These are phyloP conservation scores for Vicia villosa DNA, from an alignment of 306 rosid species.

Conservation along the genomic window DNA sequence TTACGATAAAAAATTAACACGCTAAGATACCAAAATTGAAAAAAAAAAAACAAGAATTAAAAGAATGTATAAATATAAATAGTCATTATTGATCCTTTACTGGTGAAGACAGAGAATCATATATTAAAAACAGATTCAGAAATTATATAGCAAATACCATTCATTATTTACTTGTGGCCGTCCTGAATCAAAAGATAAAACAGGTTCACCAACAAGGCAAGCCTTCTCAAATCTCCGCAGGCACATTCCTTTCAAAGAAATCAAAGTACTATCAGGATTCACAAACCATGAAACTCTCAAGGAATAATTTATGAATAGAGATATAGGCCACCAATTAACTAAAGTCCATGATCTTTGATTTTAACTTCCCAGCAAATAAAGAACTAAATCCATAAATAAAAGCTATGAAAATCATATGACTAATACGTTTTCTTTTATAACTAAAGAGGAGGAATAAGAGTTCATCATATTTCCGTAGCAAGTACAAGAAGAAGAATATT, in stretches of 20 bases:
- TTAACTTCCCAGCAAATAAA: constrained; percentile 31
- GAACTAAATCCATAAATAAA: constrained; percentile 30
- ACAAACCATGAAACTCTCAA: constrained; percentile 26
- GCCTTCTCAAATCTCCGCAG: constrained; percentile 75
- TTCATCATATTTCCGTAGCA: constrained; percentile 19
- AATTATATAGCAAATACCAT: constrained; percentile 63
- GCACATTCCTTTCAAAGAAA: constrained; percentile 83
- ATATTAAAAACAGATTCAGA: constrained; percentile 7
- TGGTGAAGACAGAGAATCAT: constrained; percentile 23
- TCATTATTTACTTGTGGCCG: constrained; percentile 61
- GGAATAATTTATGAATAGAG: constrained; percentile 19
- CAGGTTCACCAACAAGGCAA: constrained; percentile 67
- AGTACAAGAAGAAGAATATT: neutral
- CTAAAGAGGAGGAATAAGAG: constrained; percentile 18
- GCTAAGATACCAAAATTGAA: constrained; percentile 9
- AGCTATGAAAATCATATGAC: constrained; percentile 18
- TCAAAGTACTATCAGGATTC: constrained; percentile 41
- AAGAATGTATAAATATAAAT: constrained; percentile 5
- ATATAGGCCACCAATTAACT: constrained; percentile 31
- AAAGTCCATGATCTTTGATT: constrained; percentile 4
- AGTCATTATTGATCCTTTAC: constrained; percentile 15
- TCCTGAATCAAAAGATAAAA: constrained; percentile 55
- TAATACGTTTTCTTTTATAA: constrained; percentile 14
- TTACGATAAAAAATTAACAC: constrained; percentile 10
- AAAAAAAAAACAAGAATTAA: constrained; percentile 10